Percentiles rank a stretch among this genome's conserved stretches.
Evolutionary conservation across 345 rosid species (phyloP).

Genomic region (Camelina laxa): DNA sequence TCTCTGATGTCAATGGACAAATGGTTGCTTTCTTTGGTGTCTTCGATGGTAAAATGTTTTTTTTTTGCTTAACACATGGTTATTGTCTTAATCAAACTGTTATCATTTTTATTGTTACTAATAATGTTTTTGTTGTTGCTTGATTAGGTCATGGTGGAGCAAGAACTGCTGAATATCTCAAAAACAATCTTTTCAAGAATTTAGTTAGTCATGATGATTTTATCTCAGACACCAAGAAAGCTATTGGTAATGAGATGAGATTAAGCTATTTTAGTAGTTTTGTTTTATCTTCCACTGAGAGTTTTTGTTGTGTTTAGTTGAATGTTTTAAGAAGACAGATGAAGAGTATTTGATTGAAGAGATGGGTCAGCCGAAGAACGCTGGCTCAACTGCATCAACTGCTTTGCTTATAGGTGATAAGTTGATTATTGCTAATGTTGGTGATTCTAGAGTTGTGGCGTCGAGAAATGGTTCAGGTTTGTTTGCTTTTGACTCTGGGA

Average conservation of each 20-base stretch:
- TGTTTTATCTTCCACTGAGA: neutral
- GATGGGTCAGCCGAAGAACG: conserved; percentile 77
- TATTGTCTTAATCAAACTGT: neutral
- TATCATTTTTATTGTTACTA: conserved; percentile 2
- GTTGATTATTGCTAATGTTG: conserved; percentile 93
- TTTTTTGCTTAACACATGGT: conserved; percentile 16
- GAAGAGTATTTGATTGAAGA: conserved; percentile 84
- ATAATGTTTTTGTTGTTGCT: conserved; percentile 8
- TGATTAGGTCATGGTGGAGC: conserved; percentile 92
- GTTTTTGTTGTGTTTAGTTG: conserved; percentile 49
- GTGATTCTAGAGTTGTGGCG: conserved; percentile 97
- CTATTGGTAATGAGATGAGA: conserved; percentile 61
- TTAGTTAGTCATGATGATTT: conserved; percentile 79
- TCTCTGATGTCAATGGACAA: conserved; percentile 91
- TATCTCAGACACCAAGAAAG: conserved; percentile 85
- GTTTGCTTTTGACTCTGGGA: neutral
- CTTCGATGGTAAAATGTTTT: conserved; percentile 70
- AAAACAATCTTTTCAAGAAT: conserved; percentile 86
- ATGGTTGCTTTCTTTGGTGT: conserved; percentile 98
- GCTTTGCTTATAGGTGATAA: conserved; percentile 89
- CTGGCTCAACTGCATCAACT: conserved; percentile 98
- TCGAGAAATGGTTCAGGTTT: conserved; percentile 87
- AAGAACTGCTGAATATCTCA: conserved; percentile 94
- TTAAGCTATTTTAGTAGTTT: neutral
- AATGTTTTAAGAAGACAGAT: conserved; percentile 83